These are phyloP conservation scores for Parietichytrium sp. DNA, from an alignment of 108 stramenopile genomes.

Conservation along the genomic window DNA sequence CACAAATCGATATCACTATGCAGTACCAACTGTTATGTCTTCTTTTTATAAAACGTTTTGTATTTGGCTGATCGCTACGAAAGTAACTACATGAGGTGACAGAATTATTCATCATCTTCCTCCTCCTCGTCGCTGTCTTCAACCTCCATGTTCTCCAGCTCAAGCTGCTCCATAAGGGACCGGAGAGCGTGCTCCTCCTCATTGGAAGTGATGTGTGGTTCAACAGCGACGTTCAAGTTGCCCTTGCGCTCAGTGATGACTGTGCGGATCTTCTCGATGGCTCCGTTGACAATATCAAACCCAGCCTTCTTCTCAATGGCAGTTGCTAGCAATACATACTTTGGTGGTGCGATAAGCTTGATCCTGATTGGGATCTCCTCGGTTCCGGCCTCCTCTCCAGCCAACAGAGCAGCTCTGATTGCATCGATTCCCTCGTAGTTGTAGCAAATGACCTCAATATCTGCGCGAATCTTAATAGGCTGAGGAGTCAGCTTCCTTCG, in stretches of 20 bases:
- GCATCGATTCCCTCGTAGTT: slow-evolving; percentile 97
- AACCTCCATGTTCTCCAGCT: slow-evolving; percentile 90
- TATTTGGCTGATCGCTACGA: too few relatives aligned
- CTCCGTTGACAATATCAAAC: slow-evolving; percentile 78
- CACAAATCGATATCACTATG: too few relatives aligned
- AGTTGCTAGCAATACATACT: slow-evolving; percentile 88
- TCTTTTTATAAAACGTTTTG: too few relatives aligned
- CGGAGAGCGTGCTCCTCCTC: slow-evolving; percentile 96
- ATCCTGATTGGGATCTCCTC: slow-evolving; percentile 82
- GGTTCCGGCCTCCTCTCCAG: slow-evolving; percentile 81
- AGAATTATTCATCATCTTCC: neutral
- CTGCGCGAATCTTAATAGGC: slow-evolving; percentile 96
- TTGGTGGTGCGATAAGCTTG: slow-evolving; percentile 93
- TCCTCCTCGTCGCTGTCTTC: slow-evolving; percentile 96
- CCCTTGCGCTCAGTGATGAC: slow-evolving; percentile 84
- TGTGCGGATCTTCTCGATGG: slow-evolving; percentile 80
- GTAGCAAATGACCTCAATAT: slow-evolving; percentile 97
- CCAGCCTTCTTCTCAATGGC: slow-evolving; percentile 93
- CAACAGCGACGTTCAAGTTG: slow-evolving; percentile 95
- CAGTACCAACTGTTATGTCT: too few relatives aligned
- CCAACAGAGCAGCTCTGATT: slow-evolving; percentile 89
- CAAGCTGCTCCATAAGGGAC: slow-evolving; percentile 93
- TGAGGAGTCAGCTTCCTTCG: slow-evolving; percentile 87
- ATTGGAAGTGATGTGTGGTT: slow-evolving; percentile 92
- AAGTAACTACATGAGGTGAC: too few relatives aligned